Conservation (phyloP, 2,329 filamentous ascomycete species). For the Clonostachys rhizophaga region DNA sequence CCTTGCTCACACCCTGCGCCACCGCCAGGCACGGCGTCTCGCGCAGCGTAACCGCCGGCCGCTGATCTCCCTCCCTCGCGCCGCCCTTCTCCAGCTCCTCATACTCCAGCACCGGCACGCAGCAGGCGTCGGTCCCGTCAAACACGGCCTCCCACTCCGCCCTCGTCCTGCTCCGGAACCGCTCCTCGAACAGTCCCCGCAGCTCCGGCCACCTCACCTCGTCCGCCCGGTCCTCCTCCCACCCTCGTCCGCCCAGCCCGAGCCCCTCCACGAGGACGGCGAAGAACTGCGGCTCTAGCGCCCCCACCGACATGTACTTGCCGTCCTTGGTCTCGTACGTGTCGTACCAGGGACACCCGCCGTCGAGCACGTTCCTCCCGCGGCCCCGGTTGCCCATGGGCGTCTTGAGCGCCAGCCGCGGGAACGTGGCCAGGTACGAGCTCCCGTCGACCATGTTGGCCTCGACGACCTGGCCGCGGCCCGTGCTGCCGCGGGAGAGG, state of each 20-base stretch:
- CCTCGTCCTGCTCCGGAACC: constrained; percentile 67
- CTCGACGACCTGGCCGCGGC: constrained; percentile 83
- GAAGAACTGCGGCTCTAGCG: constrained; percentile 86
- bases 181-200: constrained; percentile 49
- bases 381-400: constrained; percentile 58
- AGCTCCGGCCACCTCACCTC: constrained; percentile 64
- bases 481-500: constrained; percentile 56
- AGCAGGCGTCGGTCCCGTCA: constrained; percentile 88
- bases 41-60: constrained; percentile 64
- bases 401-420: constrained; percentile 61
- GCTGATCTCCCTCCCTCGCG: constrained; percentile 63
- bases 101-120: constrained; percentile 79
- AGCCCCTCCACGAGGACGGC: constrained; percentile 62
- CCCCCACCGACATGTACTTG: constrained; percentile 81
- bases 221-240: constrained; percentile 53
- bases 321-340: constrained; percentile 82
- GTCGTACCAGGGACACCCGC: constrained; percentile 83
- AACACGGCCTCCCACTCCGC: constrained; percentile 82
- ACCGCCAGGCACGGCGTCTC: constrained; percentile 66
- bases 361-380: constrained; percentile 76
- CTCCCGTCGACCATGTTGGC: constrained; percentile 95
- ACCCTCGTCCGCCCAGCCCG: constrained; percentile 45
- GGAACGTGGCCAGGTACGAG: constrained; percentile 74
- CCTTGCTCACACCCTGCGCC: constrained; percentile 29
- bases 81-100: constrained; percentile 63